Evolutionary conservation across 805 yeast species (phyloP), one percentile per base, ranked within the genome.

Genomic region (Lipomyces starkeyi): DNA sequence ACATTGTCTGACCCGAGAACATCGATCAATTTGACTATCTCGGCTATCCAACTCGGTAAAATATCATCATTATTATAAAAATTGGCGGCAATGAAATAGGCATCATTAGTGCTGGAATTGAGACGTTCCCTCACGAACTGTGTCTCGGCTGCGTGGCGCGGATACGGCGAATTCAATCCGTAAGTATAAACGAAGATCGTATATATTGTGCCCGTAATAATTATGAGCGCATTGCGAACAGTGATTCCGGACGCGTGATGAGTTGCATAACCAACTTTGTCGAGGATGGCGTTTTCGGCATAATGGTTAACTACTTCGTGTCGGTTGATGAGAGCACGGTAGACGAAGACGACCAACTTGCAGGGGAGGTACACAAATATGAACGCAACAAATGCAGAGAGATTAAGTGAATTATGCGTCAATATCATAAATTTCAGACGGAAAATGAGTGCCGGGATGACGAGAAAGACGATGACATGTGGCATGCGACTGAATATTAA

Each of bases 61-160:
- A 61, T 59, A 14, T 55, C 34, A 27, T 65, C 65, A 29, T 62
- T 65, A 40, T 68, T 68, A 55, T 60, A 68, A 43, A 68, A 68
- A 49, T 68, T 65, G 25, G 71, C 71, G 25, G 71, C 71, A 29
- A 68, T 64, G 43, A 68, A 68, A 17, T 49, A 60, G 22, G 68
- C 63, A 14, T 58, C 63, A 11, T 55, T 22, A 27, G 55, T 25
- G 2, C 35, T 25, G 29, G n/a, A 14, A 13, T n/a, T 53, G 57
- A 32, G 25, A 40, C 7, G 53, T 22, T 32, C 27, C 14, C 11
- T 25, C 49, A 17, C 27, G 34, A 25, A 25, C 17, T 6, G 29
- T 11, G 29, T 35, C 54, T 22, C 25, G n/a, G 29, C 57, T n/a
- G 17, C 57, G 20, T 37, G 34, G 11, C 34, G 17, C 22, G 65